Percentiles rank a stretch among this genome's conserved stretches.
Conservation (phyloP, 2,329 filamentous ascomycete species). For the Sporothrix schenckii region DNA sequence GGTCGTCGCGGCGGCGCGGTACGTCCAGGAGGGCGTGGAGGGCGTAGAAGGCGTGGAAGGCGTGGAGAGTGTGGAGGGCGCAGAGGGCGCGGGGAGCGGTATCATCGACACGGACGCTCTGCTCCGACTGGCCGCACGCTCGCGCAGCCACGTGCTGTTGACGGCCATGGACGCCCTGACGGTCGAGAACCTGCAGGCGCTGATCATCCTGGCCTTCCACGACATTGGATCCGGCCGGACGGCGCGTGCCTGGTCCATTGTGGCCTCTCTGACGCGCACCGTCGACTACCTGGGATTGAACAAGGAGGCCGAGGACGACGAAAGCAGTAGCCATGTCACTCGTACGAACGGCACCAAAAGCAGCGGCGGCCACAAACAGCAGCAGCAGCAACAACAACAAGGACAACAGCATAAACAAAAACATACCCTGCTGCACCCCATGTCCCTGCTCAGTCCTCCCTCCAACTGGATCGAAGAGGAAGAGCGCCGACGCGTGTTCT, state of each 20-base stretch:
- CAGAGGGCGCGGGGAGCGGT: background rate
- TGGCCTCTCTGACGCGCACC: constrained; percentile 45
- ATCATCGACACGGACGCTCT: constrained; percentile 35
- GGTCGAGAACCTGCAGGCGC: constrained; percentile 43
- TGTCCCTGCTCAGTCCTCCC: constrained; percentile 38
- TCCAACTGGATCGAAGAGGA: constrained; percentile 43
- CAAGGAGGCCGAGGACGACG: constrained; percentile 41
- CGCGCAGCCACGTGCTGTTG: constrained; percentile 40
- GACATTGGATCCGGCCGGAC: constrained; percentile 40
- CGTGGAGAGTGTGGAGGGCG: background rate
- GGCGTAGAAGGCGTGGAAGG: background rate
- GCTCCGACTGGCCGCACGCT: constrained; percentile 12
- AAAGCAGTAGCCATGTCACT: background rate
- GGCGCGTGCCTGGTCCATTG: constrained; percentile 44
- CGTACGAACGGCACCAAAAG: background rate
- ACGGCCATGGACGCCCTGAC: constrained; percentile 42
- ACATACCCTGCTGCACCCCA: constrained; percentile 39
- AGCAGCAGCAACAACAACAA: background rate
- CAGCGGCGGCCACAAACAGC: background rate
- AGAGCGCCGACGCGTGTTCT: constrained; percentile 43
- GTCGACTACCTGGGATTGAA: constrained; percentile 46
- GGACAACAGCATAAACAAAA: background rate
- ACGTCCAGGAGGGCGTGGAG: constrained; percentile 31
- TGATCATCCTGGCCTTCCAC: constrained; percentile 44
- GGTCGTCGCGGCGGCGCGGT: constrained; percentile 38